Evolutionary conservation across 1,139 yeast species (phyloP).

Genomic region (Kodamaea sp.): DNA sequence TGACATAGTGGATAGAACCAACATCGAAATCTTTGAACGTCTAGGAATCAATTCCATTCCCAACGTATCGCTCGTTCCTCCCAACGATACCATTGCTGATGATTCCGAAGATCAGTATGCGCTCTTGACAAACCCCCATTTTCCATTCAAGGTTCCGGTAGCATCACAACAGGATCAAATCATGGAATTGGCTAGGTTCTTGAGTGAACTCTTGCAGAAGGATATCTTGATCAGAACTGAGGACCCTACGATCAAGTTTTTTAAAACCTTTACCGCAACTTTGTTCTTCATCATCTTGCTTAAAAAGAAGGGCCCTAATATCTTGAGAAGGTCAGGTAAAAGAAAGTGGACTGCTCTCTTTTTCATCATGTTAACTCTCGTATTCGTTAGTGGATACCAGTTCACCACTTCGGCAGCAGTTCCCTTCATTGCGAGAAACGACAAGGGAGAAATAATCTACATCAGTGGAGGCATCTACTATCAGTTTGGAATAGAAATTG

Average conservation of each 20-base stretch:
- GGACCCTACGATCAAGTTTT: constrained; percentile 44
- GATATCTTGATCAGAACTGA: constrained; percentile 43
- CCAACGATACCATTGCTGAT: constrained; percentile 22
- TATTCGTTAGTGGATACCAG: constrained; percentile 61
- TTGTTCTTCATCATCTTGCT: constrained; percentile 47
- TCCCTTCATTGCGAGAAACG: constrained; percentile 61
- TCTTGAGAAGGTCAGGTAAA: constrained; percentile 33
- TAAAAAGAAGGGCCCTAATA: constrained; percentile 48
- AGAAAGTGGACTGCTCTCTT: constrained; percentile 37
- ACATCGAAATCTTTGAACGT: constrained; percentile 35
- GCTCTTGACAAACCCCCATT: constrained; percentile 32
- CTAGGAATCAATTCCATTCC: constrained; percentile 56
- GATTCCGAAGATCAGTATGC: constrained; percentile 8
- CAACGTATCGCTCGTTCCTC: constrained; percentile 65
- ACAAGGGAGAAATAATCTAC: constrained; percentile 47
- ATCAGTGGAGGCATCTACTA: constrained; percentile 64
- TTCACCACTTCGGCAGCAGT: constrained; percentile 59
- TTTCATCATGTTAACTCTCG: constrained; percentile 40
- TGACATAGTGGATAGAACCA: constrained; percentile 48
- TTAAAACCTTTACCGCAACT: constrained; percentile 47
- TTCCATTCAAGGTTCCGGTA: constrained; percentile 33
- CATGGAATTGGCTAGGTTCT: constrained; percentile 52
- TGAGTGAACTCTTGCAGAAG: constrained; percentile 47
- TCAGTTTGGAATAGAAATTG: constrained; percentile 70
- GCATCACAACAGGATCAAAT: constrained; percentile 31